Base-by-base conservation (phyloP, 169 alveolate species). In the Cryptosporidium ubiquitum region DNA sequence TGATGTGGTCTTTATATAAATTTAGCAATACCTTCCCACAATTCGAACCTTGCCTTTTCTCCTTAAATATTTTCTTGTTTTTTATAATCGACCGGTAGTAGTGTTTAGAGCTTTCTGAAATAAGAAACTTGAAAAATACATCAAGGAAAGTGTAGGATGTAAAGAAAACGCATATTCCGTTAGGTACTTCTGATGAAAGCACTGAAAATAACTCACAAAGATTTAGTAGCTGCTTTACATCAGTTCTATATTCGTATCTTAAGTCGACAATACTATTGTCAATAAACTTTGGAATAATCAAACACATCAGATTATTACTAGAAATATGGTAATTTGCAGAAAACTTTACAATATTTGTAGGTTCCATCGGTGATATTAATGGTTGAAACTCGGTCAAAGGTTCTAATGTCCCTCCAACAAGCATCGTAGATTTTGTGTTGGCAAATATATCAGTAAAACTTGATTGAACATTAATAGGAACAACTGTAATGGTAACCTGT, bases 121-220 rank as follows among this genome's bases (percentile, higher is more conserved):
- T 66, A 18, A 92, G 61, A 52, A 74, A 89, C 35, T 60, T 58
- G 39, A 89, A 66, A 84, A 94, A 84, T 14, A 47, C 40, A 23
- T 91, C 66, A 44, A 94, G 86, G 75, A 85, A 93, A 1, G 52
- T 68, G 52, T 91, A 93, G 1, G 96, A 93, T 49, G 95, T 91
- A 39, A 94, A 84, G 51, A 95, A 95, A 20, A 94, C 94, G 23
- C 94, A 92, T 20, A 94, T 73, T 55, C 97, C 97, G 35, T 93
- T 85, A 16, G 93, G 94, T 37, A 94, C 94, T 14, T 68, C 42
- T 3, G 84, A 31, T 2, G 92, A 86, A 35, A 94, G 66, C 1
- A 86, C 55, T 37, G 66, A 58, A 47, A 94, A 68, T 47, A 92
- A 58, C 29, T 85, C 31, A 47, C 92, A 74, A n/a, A 91, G 44